Evolutionary conservation across 306 rosid species (phyloP).

Genomic region (Trichosanthes cucumerina): DNA sequence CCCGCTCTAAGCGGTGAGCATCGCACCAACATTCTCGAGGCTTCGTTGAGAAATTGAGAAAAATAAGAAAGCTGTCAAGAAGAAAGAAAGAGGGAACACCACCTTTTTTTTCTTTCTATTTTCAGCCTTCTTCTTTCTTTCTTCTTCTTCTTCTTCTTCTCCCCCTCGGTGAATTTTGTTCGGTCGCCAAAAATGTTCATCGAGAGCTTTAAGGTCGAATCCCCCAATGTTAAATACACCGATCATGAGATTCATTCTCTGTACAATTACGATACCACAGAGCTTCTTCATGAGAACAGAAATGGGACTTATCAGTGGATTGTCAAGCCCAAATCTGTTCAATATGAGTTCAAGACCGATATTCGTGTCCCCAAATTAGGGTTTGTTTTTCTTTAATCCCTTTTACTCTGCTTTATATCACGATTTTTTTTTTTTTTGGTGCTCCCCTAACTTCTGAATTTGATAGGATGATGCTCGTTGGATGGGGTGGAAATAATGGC

Average conservation of each 20-base stretch:
- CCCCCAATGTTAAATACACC: constrained; percentile 64
- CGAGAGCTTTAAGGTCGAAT: constrained; percentile 78
- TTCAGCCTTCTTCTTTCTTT: background rate
- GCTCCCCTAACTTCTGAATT: background rate
- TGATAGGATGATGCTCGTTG: constrained; percentile 87
- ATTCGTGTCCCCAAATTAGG: constrained; percentile 79
- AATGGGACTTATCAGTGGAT: constrained; percentile 85
- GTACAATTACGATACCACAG: constrained; percentile 82
- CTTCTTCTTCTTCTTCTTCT: background rate
- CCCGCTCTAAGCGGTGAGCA: background rate
- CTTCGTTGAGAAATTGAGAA: background rate
- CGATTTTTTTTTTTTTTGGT: background rate
- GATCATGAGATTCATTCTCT: constrained; percentile 75
- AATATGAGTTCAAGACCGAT: constrained; percentile 67
- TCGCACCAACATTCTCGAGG: background rate
- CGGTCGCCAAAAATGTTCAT: constrained; percentile 43
- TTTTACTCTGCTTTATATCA: background rate
- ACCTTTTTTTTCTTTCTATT: background rate
- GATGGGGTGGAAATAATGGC: constrained; percentile 99
- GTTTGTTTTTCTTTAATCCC: constrained; percentile 25
- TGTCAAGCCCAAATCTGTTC: constrained; percentile 74
- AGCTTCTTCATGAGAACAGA: constrained; percentile 74
- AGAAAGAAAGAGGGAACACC: background rate
- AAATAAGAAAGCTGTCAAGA: background rate
- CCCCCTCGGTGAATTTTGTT: background rate